A percentile compares a stretch with the other conserved stretches of the same genome.
phyloP scores from a whole-genome alignment of 345 rosid species.

The Lumnitzera racemosa region DNA sequence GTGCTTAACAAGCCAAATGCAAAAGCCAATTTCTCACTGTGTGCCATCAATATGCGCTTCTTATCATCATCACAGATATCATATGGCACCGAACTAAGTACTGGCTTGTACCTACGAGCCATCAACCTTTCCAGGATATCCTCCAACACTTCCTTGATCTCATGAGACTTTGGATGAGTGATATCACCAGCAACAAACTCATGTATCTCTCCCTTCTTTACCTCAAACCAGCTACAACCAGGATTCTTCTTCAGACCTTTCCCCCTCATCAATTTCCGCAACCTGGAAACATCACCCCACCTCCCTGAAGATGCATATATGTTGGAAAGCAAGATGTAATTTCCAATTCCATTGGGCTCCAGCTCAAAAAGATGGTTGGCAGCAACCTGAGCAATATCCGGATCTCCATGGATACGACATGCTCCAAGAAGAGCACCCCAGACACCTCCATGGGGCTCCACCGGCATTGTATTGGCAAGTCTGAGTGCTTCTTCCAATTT shows the following conservation, averaged over 20 bases:
- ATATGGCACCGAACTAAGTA: slow-evolving; percentile 41
- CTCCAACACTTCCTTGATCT: slow-evolving; percentile 41
- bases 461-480: slow-evolving; percentile 45
- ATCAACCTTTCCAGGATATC: slow-evolving; percentile 36
- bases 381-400: slow-evolving; percentile 62
- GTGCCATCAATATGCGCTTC: slow-evolving; percentile 39
- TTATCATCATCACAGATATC: slow-evolving; percentile 46
- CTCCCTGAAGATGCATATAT: slow-evolving; percentile 53
- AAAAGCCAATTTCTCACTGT: slow-evolving; percentile 71
- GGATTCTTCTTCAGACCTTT: slow-evolving; percentile 69
- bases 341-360: slow-evolving; percentile 64
- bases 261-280: slow-evolving; percentile 42
- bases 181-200: slow-evolving; percentile 60
- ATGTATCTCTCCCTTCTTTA: slow-evolving; percentile 44
- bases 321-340: slow-evolving; percentile 57
- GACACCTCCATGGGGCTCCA: slow-evolving; percentile 50
- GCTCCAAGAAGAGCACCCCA: slow-evolving; percentile 97
- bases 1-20: slow-evolving; percentile 52
- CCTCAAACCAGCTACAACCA: slow-evolving; percentile 68
- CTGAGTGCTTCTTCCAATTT: slow-evolving; percentile 59
- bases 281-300: slow-evolving; percentile 40
- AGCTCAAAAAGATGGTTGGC: slow-evolving; percentile 55
- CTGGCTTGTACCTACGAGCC: slow-evolving; percentile 45
- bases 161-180: slow-evolving; percentile 42
- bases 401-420: slow-evolving; percentile 50